These are phyloP conservation scores for Apiotrichum brassicae DNA, from an alignment of 1,284 basidiomycete genomes.

Conservation along the genomic window DNA sequence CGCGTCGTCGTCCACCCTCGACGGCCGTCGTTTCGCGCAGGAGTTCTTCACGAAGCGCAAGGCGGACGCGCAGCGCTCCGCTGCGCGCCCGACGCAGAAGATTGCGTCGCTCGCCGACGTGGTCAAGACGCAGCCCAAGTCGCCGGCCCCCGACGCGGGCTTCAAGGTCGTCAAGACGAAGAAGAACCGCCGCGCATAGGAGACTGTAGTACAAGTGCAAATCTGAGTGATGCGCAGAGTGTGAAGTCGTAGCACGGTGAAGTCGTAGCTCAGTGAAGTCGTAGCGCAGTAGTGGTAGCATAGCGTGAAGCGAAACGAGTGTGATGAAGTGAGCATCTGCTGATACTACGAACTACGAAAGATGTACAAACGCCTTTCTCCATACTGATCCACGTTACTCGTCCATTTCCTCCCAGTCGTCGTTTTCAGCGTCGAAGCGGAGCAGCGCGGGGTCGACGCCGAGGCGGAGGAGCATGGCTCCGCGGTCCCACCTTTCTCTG, in stretches of 20 bases:
- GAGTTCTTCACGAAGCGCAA: slow-evolving; percentile 86
- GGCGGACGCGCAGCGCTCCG: slow-evolving; percentile 54
- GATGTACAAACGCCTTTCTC: too few relatives aligned
- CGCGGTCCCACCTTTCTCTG: slow-evolving; percentile 31
- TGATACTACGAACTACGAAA: too few relatives aligned
- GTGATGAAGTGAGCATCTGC: too few relatives aligned
- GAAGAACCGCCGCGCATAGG: slow-evolving; percentile 54
- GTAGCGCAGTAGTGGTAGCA: too few relatives aligned
- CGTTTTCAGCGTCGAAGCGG: slow-evolving; percentile 33
- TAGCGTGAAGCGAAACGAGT: too few relatives aligned
- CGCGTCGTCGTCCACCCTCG: slow-evolving; percentile 84
- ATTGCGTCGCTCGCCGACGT: slow-evolving; percentile 50
- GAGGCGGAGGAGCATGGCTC: slow-evolving; percentile 29
- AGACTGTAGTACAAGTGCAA: too few relatives aligned
- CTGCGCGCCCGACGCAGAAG: slow-evolving; percentile 8
- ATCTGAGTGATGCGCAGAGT: too few relatives aligned
- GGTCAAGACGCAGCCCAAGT: slow-evolving; percentile 79
- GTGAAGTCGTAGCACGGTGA: too few relatives aligned
- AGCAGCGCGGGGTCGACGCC: slow-evolving; percentile 41
- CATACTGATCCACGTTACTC: too few relatives aligned
- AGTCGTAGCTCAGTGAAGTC: too few relatives aligned
- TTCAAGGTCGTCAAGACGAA: slow-evolving; percentile 92
- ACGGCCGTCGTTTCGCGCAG: slow-evolving; percentile 86
- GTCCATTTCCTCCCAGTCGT: slow-evolving; percentile 33
- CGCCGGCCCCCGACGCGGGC: slow-evolving; percentile 65